Percentiles rank a stretch among this genome's conserved stretches.
phyloP scores from a whole-genome alignment of 1,284 basidiomycete genomes.

The Jaminaea rosea region DNA sequence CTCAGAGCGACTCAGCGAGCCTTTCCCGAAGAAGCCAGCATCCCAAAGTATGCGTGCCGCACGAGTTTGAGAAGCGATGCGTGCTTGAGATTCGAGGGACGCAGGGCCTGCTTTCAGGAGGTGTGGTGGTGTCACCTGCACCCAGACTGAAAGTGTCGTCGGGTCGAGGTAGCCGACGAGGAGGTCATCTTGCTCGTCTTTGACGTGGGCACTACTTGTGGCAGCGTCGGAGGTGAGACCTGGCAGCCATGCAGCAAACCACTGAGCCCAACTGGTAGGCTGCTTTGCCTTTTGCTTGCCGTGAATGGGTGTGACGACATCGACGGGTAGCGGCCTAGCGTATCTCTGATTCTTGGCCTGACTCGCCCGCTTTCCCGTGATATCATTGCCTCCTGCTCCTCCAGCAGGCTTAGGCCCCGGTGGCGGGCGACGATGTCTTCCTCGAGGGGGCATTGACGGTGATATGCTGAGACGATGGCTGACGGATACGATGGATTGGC shows the following conservation, averaged over 20 bases:
- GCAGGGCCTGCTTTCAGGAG: neutral
- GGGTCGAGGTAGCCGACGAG: slow-evolving; percentile 7
- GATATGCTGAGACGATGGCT: too few relatives aligned
- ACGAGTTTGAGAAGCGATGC: neutral
- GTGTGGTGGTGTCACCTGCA: slow-evolving; percentile 4
- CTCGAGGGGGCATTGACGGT: neutral
- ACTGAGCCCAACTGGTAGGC: neutral
- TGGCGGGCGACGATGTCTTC: neutral
- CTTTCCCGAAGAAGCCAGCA: slow-evolving; percentile 94
- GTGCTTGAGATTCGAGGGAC: neutral
- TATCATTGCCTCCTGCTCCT: neutral
- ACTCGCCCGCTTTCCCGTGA: neutral
- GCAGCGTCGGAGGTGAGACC: neutral
- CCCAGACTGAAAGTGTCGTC: slow-evolving; percentile 3
- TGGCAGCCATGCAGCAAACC: neutral
- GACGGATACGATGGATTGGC: too few relatives aligned
- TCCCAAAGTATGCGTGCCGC: slow-evolving; percentile 61
- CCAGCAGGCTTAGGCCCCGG: neutral
- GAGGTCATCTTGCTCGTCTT: neutral
- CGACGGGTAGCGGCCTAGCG: neutral
- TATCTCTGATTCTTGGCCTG: slow-evolving; percentile 1
- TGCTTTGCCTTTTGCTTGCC: neutral
- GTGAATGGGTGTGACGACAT: neutral
- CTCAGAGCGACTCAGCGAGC: slow-evolving; percentile 82
- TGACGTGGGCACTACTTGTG: too few relatives aligned